Base-by-base conservation (phyloP, 495 filamentous ascomycete genomes). In the Rhypophila decipiens region DNA sequence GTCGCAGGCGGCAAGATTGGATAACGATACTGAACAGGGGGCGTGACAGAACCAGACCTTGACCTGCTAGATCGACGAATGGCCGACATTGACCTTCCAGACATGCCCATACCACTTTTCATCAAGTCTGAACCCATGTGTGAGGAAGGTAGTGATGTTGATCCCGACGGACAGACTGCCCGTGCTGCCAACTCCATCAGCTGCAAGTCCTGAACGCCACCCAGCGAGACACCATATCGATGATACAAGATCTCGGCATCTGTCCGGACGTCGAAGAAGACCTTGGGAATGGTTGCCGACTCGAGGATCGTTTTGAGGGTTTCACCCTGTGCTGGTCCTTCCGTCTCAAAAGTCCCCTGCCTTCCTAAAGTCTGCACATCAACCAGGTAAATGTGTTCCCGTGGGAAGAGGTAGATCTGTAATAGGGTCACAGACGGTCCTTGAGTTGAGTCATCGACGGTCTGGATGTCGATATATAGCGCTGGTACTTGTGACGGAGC, bases 261-360 rank as follows among this genome's bases (percentile, higher is more conserved):
- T 48, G 74, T 67, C n/a, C 76, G 72, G 12, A 79, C 64, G 47
- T 80, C 77, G 60, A 78, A 80, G 56, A 79, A 73, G 49, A 69
- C 67, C 56, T 80, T 79, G 3, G 66, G 59, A 20, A 69, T 73
- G 5, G 22, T 11, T 0, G 46, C 31, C 0, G 65, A 70, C 53
- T 83, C 73, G 4, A 83, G 63, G 24, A 84, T 68, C 12, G 40
- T 39, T 51, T 71, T 72, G 18, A 85, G 57, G 4, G 74, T 75
- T n/a, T 50, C 50, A n/a, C 57, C 50, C 50, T 2, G 57, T 61
- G n/a, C 24, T 22, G 10, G 24, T 42, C 1, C n/a, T 4, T 0
- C 52, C 57, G n/a, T n/a, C 66, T 69, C 1, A 55, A 50, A 57
- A 82, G 83, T 1, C 76, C 72, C 31, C 36, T 23, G n/a, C n/a